Evolutionary conservation across 495 filamentous ascomycete genomes (phyloP).

Genomic region (Pyrenula massariospora): DNA sequence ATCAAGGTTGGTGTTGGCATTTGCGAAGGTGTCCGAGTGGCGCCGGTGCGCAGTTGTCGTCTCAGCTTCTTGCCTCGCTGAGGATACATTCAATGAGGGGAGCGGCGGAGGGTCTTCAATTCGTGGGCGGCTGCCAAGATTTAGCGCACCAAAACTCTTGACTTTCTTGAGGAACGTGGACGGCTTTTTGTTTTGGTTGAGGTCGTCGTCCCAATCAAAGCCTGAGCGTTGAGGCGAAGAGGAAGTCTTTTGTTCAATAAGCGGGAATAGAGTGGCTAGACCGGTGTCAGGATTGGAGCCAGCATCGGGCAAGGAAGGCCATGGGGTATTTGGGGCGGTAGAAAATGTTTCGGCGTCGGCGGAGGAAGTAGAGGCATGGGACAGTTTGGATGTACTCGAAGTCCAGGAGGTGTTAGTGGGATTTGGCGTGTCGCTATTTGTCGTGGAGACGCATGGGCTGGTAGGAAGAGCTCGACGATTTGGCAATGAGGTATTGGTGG

Average conservation of each 20-base stretch:
- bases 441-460: not conserved
- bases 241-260: not conserved
- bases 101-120: no score
- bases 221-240: no score
- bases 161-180: not conserved
- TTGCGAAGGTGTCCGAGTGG: conserved; percentile 24
- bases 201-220: not conserved
- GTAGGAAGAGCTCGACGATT: no score
- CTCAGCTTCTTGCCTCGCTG: no score
- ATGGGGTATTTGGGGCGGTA: not conserved
- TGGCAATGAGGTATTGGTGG: not conserved
- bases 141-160: not conserved
- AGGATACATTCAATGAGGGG: no score
- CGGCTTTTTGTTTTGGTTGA: not conserved
- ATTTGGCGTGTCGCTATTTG: not conserved
- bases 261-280: not conserved
- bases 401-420: not conserved
- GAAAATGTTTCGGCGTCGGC: not conserved
- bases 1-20: not conserved
- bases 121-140: no score
- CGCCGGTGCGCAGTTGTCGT: no score
- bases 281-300: not conserved
- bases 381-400: not conserved
- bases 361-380: not conserved
- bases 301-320: no score